Evolutionary conservation across 2,329 filamentous ascomycete genomes (phyloP).

Genomic region (Neonectria magnoliae): DNA sequence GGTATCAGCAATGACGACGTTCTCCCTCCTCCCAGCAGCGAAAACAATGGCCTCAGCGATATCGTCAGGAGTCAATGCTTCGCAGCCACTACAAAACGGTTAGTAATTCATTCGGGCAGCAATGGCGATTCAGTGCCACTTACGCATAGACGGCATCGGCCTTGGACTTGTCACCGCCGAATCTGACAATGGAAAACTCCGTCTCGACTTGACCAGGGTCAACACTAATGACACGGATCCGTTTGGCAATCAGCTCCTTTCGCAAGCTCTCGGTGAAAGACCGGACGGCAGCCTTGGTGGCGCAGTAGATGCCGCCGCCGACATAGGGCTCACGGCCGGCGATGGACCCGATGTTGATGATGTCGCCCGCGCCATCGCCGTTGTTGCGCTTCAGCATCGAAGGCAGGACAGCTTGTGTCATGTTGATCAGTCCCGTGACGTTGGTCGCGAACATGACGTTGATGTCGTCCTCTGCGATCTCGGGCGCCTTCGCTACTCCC

Average conservation of each 20-base stretch:
- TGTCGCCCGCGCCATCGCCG: slow-evolving; percentile 80
- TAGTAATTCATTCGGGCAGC: background rate
- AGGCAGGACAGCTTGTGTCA: slow-evolving; percentile 90
- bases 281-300: slow-evolving; percentile 87
- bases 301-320: slow-evolving; percentile 90
- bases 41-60: slow-evolving; percentile 93
- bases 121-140: slow-evolving; percentile 43
- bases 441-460: slow-evolving; percentile 91
- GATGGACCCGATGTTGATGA: slow-evolving; percentile 93
- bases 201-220: slow-evolving; percentile 95
- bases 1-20: slow-evolving; percentile 89
- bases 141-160: slow-evolving; percentile 89
- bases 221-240: slow-evolving; percentile 85
- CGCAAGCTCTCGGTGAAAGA: slow-evolving; percentile 84
- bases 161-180: slow-evolving; percentile 86
- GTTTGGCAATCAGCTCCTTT: slow-evolving; percentile 81
- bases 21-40: slow-evolving; percentile 82
- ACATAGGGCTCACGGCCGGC: slow-evolving; percentile 88
- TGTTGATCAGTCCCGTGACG: slow-evolving; percentile 92
- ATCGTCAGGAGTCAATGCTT: slow-evolving; percentile 87
- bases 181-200: slow-evolving; percentile 88
- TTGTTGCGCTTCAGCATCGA: slow-evolving; percentile 80
- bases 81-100: slow-evolving; percentile 65
- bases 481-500: slow-evolving; percentile 84
- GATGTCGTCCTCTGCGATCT: slow-evolving; percentile 86